phyloP scores from a whole-genome alignment of 2,329 filamentous ascomycete genomes.

The Cordyceps militaris region DNA sequence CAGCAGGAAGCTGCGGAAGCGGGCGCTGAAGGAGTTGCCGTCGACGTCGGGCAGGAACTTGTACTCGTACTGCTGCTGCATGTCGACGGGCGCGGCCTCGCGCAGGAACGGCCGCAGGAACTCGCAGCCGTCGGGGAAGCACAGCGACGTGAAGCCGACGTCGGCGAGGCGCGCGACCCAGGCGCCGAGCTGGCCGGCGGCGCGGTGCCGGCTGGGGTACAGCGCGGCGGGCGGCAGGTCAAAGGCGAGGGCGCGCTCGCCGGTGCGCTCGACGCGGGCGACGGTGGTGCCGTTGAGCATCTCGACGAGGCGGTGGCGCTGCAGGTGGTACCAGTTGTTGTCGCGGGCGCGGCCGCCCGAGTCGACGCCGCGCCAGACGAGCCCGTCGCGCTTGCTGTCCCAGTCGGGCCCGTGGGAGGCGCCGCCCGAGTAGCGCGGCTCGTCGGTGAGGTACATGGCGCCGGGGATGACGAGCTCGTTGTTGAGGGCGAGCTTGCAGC shows the following conservation, averaged over 20 bases:
- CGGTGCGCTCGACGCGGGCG: conserved; percentile 35
- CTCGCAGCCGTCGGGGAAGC: conserved; percentile 30
- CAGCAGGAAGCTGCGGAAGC: conserved; percentile 56
- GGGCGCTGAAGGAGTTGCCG: conserved; percentile 57
- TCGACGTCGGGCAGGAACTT: conserved; percentile 67
- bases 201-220: conserved; percentile 36
- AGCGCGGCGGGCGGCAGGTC: conserved; percentile 35
- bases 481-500: conserved; percentile 56
- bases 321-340: conserved; percentile 61
- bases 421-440: conserved; percentile 53
- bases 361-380: conserved; percentile 59
- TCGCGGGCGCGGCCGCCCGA: conserved; percentile 48
- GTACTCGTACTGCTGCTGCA: conserved; percentile 44
- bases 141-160: conserved; percentile 38
- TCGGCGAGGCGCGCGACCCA: conserved; percentile 36
- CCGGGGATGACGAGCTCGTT: conserved; percentile 59
- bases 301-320: conserved; percentile 62
- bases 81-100: conserved; percentile 27
- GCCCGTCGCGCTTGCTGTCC: conserved; percentile 46
- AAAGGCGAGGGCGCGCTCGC: conserved; percentile 39
- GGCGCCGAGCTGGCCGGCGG: conserved; percentile 30
- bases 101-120: conserved; percentile 33
- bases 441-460: conserved; percentile 55
- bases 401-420: conserved; percentile 48
- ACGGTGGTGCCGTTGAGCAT: conserved; percentile 61